Percentiles rank a stretch among this genome's conserved stretches.
phyloP scores from a whole-genome alignment of 2,329 filamentous ascomycete species.

The Diplodia scrobiculata region DNA sequence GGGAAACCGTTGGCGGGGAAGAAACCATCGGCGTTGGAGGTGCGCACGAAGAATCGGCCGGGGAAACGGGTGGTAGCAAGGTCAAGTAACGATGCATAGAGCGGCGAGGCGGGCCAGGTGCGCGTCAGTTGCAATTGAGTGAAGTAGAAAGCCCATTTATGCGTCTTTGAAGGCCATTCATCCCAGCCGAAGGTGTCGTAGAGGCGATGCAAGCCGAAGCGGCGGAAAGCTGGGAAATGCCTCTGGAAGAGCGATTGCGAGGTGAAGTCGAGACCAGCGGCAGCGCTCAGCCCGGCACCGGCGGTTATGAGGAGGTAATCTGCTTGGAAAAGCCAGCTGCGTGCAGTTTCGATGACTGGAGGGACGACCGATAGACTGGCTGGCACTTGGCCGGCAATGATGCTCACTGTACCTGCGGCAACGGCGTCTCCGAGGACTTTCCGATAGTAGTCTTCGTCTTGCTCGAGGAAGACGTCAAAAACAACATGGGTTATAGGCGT shows the following conservation, averaged over 20 bases:
- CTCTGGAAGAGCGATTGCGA: slow-evolving; percentile 38
- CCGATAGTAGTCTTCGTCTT: slow-evolving; percentile 35
- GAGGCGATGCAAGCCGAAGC: slow-evolving; percentile 37
- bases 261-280: slow-evolving; percentile 42
- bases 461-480: slow-evolving; percentile 42
- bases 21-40: slow-evolving; percentile 42
- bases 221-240: slow-evolving; percentile 39
- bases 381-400: neutral
- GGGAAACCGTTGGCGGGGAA: slow-evolving; percentile 39
- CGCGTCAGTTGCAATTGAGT: slow-evolving; percentile 38
- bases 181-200: slow-evolving; percentile 43
- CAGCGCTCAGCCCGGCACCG: slow-evolving; percentile 43
- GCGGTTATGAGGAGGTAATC: slow-evolving; percentile 39
- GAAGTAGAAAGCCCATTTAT: slow-evolving; percentile 44
- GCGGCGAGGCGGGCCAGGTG: slow-evolving; percentile 35
- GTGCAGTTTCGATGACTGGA: slow-evolving; percentile 6
- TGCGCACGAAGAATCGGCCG: slow-evolving; percentile 37
- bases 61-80: slow-evolving; percentile 32
- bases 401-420: neutral
- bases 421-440: slow-evolving; percentile 29
- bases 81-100: slow-evolving; percentile 33
- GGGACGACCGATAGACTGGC: neutral
- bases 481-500: slow-evolving; percentile 39
- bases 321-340: slow-evolving; percentile 36
- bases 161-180: slow-evolving; percentile 37